Conservation (phyloP, 305 asterid genomes). For the Fraxinus ornus region DNA sequence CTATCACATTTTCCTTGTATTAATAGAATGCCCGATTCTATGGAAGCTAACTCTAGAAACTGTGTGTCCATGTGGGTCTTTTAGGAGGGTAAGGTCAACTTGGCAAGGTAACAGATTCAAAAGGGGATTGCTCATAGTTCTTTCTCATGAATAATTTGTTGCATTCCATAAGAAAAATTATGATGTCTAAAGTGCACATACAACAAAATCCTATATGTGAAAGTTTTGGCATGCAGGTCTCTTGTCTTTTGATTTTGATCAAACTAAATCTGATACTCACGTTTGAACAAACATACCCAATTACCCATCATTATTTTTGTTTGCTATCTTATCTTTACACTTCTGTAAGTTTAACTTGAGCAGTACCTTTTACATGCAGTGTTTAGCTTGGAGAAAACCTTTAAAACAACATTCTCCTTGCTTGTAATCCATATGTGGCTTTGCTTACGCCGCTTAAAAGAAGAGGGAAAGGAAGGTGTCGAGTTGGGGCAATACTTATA, state of each 20-base stretch:
- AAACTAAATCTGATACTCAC: conserved; percentile 4
- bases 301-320: background rate
- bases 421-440: conserved; percentile 97
- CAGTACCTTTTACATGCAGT: conserved; percentile 46
- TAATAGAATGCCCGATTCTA: background rate
- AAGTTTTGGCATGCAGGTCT: background rate
- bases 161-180: background rate
- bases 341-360: conserved; percentile 17
- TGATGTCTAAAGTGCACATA: background rate
- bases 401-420: conserved; percentile 82
- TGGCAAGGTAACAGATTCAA: background rate
- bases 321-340: conserved; percentile 4
- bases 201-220: background rate
- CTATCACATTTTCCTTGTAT: background rate
- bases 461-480: conserved; percentile 87
- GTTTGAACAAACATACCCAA: background rate
- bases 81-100: background rate
- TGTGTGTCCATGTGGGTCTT: background rate
- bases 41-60: background rate
- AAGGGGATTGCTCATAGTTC: background rate
- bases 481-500: conserved; percentile 89
- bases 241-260: conserved; percentile 3
- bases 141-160: background rate
- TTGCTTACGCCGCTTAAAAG: conserved; percentile 78
- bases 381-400: conserved; percentile 92